Evolutionary conservation across 176 grass and related monocot genomes (phyloP).

Genomic region (Dendrocalamus sinicus): DNA sequence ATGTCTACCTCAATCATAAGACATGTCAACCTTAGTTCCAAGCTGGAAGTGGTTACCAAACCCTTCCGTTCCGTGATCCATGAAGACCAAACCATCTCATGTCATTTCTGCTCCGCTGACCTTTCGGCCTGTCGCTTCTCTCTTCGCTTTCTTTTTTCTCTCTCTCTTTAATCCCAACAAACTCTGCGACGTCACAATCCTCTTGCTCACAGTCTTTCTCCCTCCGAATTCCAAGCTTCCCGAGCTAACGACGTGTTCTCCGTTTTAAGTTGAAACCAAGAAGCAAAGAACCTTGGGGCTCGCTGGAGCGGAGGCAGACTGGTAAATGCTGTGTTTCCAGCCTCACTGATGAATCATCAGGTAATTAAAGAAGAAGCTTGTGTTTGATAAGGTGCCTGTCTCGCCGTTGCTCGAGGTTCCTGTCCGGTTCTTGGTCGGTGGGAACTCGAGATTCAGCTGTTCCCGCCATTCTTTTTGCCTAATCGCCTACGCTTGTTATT

Average conservation of each 20-base stretch:
- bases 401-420: constrained; percentile 26
- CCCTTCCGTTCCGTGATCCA: neutral
- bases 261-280: neutral
- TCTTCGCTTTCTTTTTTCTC: neutral
- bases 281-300: neutral
- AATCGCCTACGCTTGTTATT: neutral
- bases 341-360: constrained; percentile 21
- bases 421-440: constrained; percentile 13
- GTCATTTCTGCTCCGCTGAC: constrained; percentile 26
- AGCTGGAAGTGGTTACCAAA: constrained; percentile 2
- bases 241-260: neutral
- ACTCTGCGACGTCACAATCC: neutral
- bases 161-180: neutral
- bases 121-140: neutral
- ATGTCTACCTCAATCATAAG: no score
- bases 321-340: neutral
- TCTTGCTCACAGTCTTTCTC: neutral
- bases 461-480: constrained; percentile 16
- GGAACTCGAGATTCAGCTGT: neutral
- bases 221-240: constrained; percentile 9
- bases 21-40: no score
- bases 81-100: neutral
- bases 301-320: neutral
- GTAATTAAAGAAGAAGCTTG: neutral
- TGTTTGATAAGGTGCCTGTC: neutral